Conservation (phyloP, 139 green algal genomes). For the Mesotaenium endlicherianum region DNA sequence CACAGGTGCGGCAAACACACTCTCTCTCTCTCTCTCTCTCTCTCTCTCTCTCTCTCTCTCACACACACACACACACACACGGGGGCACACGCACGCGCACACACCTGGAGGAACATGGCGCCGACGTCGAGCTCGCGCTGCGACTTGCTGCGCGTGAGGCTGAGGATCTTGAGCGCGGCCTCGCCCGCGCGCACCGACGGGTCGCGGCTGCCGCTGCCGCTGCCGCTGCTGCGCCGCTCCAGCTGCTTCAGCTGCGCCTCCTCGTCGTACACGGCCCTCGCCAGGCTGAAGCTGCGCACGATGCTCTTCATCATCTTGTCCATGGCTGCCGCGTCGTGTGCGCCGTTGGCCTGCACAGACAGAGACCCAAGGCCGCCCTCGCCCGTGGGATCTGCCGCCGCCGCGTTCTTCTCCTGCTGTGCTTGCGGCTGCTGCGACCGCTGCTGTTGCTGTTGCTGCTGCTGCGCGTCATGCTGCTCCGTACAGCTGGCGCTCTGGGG, state of each 20-base stretch:
- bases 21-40: neutral
- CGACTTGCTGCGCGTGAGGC: conserved; percentile 4
- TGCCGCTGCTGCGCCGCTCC: neutral
- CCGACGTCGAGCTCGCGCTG: conserved; percentile 32
- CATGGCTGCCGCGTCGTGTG: neutral
- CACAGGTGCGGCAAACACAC: neutral
- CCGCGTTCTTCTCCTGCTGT: neutral
- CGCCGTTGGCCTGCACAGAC: too few relatives aligned
- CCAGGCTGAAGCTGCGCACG: conserved; percentile 34
- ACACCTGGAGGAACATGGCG: conserved; percentile 30
- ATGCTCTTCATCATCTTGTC: conserved; percentile 22
- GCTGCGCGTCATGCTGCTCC: neutral
- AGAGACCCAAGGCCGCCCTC: too few relatives aligned
- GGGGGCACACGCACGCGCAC: neutral
- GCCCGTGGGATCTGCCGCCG: too few relatives aligned
- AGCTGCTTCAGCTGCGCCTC: conserved; percentile 15
- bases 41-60: neutral
- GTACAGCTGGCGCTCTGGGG: too few relatives aligned
- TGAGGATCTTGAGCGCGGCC: neutral
- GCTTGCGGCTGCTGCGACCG: neutral
- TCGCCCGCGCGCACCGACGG: neutral
- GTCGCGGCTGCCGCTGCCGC: neutral
- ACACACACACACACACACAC: neutral
- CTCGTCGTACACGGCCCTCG: conserved; percentile 41
- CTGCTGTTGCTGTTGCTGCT: neutral